Base-by-base conservation (phyloP, 1,284 basidiomycete genomes). In the Tremellales sp. region DNA sequence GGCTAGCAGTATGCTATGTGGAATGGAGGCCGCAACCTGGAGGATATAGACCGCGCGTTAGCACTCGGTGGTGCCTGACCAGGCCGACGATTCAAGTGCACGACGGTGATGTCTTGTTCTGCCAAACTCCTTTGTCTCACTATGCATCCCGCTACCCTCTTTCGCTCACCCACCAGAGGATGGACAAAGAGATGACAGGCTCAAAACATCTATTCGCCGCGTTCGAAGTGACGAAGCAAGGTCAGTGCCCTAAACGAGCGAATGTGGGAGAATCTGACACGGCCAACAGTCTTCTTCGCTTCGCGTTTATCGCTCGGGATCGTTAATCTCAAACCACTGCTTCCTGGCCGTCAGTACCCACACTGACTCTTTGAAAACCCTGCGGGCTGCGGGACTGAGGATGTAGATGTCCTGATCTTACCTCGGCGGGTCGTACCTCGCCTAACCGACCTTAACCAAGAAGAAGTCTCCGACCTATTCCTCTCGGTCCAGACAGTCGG, bases 301-400 rank as follows among this genome's bases (percentile, higher is more conserved):
- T 81, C 82, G 1, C 60, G 81, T 0, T 76, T 85, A 12, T 83
- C 85, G 0, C 85, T 82, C 66, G 91, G 87, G 3, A 85, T 94
- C 58, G 91, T 94, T 41, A 96, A 96, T 69, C 81, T 94, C 55
- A 94, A 91, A 64, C 91, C 92, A 1, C 83, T 96, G 56, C 83
- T 94, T 10, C 89, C 89, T 21, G 91, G 91, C 40, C 90, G 90
- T 93, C 69, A 75, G 89, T 80, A 36, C 5, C n/a, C n/a, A n/a
- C n/a, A n/a, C 4, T 13, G 10, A 23, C 24, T 35, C 33, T 8
- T 27, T 23, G 17, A 43, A 21, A 6, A 13, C 27, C 27, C 22
- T 39, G 19, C 13, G n/a, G 5, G 13, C 15, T 11, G n/a, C 19
- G 43, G 40, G 22, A 25, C 29, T 4, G 31, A 24, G 36, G 6